A percentile compares a stretch with the other conserved stretches of the same genome.
These are phyloP conservation scores for Fusarium nurragi DNA, from an alignment of 2,329 filamentous ascomycete species.

Conservation along the genomic window DNA sequence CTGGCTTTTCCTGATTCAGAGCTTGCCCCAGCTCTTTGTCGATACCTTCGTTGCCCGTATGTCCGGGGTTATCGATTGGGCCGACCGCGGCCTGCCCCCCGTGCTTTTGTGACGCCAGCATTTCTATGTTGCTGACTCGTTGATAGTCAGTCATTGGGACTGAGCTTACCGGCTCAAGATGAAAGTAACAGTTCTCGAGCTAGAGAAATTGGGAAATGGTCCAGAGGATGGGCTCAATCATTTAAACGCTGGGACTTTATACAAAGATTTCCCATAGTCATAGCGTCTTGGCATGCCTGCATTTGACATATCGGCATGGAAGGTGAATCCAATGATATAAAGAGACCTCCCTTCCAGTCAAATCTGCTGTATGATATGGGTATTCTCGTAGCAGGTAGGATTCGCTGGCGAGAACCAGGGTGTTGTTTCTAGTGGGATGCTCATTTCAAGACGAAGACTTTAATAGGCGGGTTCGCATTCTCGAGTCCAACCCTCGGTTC, in stretches of 20 bases:
- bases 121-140: not conserved
- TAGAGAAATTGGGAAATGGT: too few relatives aligned
- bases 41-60: not conserved
- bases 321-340: not conserved
- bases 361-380: not conserved
- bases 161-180: not conserved
- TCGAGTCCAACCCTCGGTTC: not conserved
- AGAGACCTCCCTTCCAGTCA: not conserved
- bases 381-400: not conserved
- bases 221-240: fast-evolving
- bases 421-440: not conserved
- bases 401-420: not conserved
- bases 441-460: not conserved
- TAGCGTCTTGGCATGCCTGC: too few relatives aligned
- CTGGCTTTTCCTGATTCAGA: too few relatives aligned
- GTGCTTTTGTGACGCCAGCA: not conserved
- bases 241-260: not conserved
- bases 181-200: not conserved
- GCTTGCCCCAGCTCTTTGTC: not conserved
- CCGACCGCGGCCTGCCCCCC: not conserved
- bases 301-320: not conserved
- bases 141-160: not conserved
- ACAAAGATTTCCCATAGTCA: not conserved
- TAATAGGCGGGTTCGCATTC: not conserved
- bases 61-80: not conserved